These are phyloP conservation scores for Cladosporium sp. DNA, from an alignment of 2,329 filamentous ascomycete genomes.

Conservation along the genomic window DNA sequence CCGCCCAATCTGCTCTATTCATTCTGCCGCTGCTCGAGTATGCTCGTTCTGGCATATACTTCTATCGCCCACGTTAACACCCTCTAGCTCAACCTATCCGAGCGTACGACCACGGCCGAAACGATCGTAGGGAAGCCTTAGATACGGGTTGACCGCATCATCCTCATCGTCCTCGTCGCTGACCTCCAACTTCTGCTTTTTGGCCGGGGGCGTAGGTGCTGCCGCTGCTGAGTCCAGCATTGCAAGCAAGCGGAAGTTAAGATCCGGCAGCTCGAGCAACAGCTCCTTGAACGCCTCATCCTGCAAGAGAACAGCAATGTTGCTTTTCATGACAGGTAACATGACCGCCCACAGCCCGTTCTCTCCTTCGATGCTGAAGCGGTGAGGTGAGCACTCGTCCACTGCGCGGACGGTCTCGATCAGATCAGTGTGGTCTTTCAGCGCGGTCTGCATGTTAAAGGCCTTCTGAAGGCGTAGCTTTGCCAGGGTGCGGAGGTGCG, in stretches of 20 bases:
- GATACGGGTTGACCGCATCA: no score
- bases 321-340: conserved; percentile 22
- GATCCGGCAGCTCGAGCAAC: neutral
- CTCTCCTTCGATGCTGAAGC: neutral
- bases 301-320: conserved; percentile 20
- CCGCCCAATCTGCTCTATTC: neutral
- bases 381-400: conserved; percentile 18
- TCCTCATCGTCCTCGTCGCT: no score
- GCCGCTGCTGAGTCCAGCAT: no score
- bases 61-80: no score
- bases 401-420: conserved; percentile 25
- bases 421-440: conserved; percentile 13
- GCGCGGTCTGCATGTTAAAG: conserved; percentile 11
- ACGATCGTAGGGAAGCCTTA: no score
- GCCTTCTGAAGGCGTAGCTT: conserved; percentile 12
- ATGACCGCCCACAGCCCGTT: conserved; percentile 25
- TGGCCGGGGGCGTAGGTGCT: no score
- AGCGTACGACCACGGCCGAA: neutral
- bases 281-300: conserved; percentile 11
- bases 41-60: neutral
- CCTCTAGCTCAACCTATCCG: no score
- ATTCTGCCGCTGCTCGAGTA: neutral
- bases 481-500: conserved; percentile 30
- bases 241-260: neutral
- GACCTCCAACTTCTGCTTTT: neutral